Evolutionary conservation across 2,329 filamentous ascomycete genomes (phyloP).

Genomic region (Colletotrichum incanum): DNA sequence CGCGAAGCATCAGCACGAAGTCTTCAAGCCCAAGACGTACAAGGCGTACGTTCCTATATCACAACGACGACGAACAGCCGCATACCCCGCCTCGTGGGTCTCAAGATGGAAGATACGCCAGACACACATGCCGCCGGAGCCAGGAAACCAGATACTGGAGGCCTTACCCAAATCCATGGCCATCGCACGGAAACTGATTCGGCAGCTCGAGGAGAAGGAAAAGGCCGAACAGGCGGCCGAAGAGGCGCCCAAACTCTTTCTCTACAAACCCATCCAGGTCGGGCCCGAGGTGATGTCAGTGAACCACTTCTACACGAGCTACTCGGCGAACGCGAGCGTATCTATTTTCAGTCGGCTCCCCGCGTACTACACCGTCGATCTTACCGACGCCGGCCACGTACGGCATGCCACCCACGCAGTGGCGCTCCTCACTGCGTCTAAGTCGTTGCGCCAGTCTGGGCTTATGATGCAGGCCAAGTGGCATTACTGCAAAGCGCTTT

Average conservation of each 20-base stretch:
- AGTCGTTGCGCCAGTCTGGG: conserved; percentile 21
- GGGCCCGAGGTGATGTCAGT: conserved; percentile 16
- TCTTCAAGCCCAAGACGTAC: neutral
- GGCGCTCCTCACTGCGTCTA: conserved; percentile 31
- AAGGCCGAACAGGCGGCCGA: conserved; percentile 1
- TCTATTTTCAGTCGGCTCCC: conserved; percentile 25
- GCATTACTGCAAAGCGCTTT: conserved; percentile 35
- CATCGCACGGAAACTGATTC: neutral
- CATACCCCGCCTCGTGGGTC: conserved; percentile 16
- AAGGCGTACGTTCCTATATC: neutral
- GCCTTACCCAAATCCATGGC: no score
- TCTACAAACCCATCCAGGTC: neutral
- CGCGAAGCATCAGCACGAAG: conserved; percentile 7
- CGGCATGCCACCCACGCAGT: conserved; percentile 36
- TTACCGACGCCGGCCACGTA: conserved; percentile 20
- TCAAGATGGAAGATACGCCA: conserved; percentile 31
- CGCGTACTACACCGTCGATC: conserved; percentile 20
- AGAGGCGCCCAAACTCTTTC: neutral
- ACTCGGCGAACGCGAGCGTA: conserved; percentile 21
- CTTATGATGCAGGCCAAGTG: conserved; percentile 28
- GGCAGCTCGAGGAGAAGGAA: neutral
- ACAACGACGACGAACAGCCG: neutral
- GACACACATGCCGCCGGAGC: neutral
- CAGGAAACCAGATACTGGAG: neutral
- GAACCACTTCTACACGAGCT: conserved; percentile 25